Evolutionary conservation across 1,139 yeast genomes (phyloP), one percentile per base, ranked within the genome.

Genomic region (Saccharomyces hybrid): DNA sequence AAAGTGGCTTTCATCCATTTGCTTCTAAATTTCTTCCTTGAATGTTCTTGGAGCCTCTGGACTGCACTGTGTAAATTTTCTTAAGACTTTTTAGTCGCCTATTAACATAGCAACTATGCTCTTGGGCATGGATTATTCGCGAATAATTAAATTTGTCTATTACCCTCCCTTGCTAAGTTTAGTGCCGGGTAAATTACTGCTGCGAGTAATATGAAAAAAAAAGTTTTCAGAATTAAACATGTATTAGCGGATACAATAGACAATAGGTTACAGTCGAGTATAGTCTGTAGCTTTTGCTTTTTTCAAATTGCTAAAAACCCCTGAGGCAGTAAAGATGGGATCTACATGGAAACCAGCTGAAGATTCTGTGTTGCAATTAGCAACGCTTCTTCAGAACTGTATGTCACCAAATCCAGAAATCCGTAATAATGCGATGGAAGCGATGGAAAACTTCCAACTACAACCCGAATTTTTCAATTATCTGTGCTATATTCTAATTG

Each of bases 401-500:
- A 75, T 88, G 61, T 83, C 90, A 1, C 70, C 84, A 14, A 74
- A 79, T 61, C 76, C 79, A 49, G 65, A 68, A 6, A 81, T 77
- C 52, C 77, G 96, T 61, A 72, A 70, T n/a, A 73, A 75, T 55
- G 83, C 87, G 1, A 87, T 81, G 61, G 83, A 81, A 49, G 88
- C 93, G 2, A 75, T 90, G 52, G 78, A 78, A 14, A 80, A 78
- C 52, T 96, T 95, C 34, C 81, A 81, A 62, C 62, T 70, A 21
- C 88, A 86, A 65, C 84, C 88, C 1, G 95, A 88, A 67, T 79
- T 88, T 62, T 86, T 85, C 63, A 88, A 87, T 69, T 93, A 91
- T 69, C 75, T 93, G 47, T 78, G 88, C 47, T 81, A 80, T 64
- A 78, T 91, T 52, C 75, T 93, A 50, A 80, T 88, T 44, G 74